Conservation (phyloP, 140 eudicot species). For the Ambrosia hybrid region DNA sequence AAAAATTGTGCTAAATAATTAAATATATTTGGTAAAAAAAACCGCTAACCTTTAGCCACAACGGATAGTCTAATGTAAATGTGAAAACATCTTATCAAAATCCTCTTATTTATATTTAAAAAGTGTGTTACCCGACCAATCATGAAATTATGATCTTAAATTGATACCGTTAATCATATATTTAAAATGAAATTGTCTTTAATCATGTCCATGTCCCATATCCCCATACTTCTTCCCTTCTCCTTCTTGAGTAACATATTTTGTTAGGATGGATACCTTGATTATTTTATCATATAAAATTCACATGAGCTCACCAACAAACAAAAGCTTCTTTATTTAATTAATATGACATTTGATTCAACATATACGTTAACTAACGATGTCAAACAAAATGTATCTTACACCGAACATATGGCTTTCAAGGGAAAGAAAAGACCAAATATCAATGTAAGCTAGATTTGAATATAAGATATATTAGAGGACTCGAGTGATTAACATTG, state of each 20-base stretch:
- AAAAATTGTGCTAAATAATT: too few species aligned
- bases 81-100: neutral
- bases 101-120: neutral
- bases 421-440: too few species aligned
- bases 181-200: neutral
- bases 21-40: too few species aligned
- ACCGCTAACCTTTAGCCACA: too few species aligned
- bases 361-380: too few species aligned
- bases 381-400: too few species aligned
- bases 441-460: too few species aligned
- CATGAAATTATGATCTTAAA: constrained; percentile 8
- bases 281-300: neutral
- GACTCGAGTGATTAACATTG: too few species aligned
- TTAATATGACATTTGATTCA: neutral
- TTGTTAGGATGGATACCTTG: constrained; percentile 24
- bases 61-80: too few species aligned
- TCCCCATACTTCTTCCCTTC: neutral
- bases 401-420: too few species aligned
- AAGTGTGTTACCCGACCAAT: constrained; percentile 13
- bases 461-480: too few species aligned
- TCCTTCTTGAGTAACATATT: constrained; percentile 13
- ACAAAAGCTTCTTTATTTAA: constrained; percentile 3
- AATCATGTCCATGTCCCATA: neutral
- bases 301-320: constrained; percentile 23
- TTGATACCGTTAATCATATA: constrained; percentile 1